Base-by-base conservation (phyloP, 2,329 filamentous ascomycete species). In the Arthrobotrys sphaeroides region DNA sequence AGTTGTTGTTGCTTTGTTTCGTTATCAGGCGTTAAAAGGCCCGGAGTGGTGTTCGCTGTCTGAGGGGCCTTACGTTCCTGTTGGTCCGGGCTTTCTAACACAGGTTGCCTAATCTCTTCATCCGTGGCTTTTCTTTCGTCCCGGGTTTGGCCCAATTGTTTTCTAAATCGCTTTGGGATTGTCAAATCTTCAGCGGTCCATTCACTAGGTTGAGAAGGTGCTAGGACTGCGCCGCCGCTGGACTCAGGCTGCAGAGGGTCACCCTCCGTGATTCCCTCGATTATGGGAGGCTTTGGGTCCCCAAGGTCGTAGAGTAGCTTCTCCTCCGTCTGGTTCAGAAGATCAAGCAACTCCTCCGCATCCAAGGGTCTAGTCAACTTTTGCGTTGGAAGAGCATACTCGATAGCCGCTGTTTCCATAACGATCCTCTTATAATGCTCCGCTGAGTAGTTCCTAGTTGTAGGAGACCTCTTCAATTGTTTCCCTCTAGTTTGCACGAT, bases 301-400 rank as follows among this genome's bases (percentile, higher is more conserved):
- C 68, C 64, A 64, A 75, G 64, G 38, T 65, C 45, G 26, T 69
- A 75, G 13, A 75, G 40, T 6, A 69, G 9, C 36, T 77, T 77
- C 18, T 77, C 67, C 13, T 72, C 67, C 4, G 73, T 66, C 36
- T 72, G 73, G 43, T 72, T 77, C 7, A 77, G 47, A 26, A 77
- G 60, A 26, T 70, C 67, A 13, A 77, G 61, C 20, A 77, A 31
- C 36, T 77, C 73, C 16, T 77, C 73, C 1, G 73, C 73, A 45
- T 77, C 73, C 18, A 77, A 43, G 2, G 73, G 73, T 31, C 73
- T 55, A 3, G 73, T 66, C n/a, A 77, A 42, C 24, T 77, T 72
- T 24, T 77, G 73, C 10, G 64, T 66, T 18, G 73, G 73, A 10
- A 72, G 42, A 13, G 59, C 61, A 33, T 65, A 24, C 31, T 75